Conservation (phyloP, 2,329 filamentous ascomycete genomes). For the Aureobasidium mangrovei region DNA sequence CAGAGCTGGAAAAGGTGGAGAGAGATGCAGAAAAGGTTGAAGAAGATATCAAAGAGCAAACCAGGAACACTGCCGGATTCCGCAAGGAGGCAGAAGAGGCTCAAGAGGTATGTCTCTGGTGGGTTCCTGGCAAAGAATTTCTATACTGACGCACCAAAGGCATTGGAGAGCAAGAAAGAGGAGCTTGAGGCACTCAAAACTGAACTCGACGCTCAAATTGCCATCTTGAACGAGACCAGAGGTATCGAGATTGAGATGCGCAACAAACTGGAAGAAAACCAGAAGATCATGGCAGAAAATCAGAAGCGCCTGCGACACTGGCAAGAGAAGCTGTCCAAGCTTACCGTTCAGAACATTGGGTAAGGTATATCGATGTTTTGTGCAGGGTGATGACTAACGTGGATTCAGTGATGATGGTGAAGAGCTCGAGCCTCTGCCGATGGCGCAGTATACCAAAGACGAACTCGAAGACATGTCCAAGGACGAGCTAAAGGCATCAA, state of each 20-base stretch:
- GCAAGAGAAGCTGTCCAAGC: slow-evolving; percentile 81
- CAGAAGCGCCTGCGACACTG: slow-evolving; percentile 77
- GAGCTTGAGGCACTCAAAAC: slow-evolving; percentile 71
- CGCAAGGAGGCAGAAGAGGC: slow-evolving; percentile 70
- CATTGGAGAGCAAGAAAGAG: slow-evolving; percentile 67
- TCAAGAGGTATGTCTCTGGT: slow-evolving; percentile 45
- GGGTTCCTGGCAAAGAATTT: not conserved
- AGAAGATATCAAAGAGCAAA: slow-evolving; percentile 68
- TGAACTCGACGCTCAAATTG: slow-evolving; percentile 76
- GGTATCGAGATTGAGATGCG: slow-evolving; percentile 95
- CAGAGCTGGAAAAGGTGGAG: slow-evolving; percentile 64
- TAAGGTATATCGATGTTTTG: not conserved
- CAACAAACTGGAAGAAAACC: slow-evolving; percentile 93
- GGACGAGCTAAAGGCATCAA: slow-evolving; percentile 52
- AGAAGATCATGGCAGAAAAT: slow-evolving; percentile 80
- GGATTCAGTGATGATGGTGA: slow-evolving; percentile 42
- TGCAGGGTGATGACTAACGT: not conserved
- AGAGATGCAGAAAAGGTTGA: slow-evolving; percentile 70
- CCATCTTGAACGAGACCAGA: slow-evolving; percentile 79
- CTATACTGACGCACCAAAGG: slow-evolving; percentile 32
- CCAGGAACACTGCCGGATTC: slow-evolving; percentile 63
- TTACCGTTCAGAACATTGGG: slow-evolving; percentile 66
- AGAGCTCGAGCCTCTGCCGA: slow-evolving; percentile 47
- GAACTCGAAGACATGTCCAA: slow-evolving; percentile 57
- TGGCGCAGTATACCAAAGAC: slow-evolving; percentile 72